Evolutionary conservation across 768 basidiomycete genomes (phyloP).

Genomic region (Pseudohyphozyma bogoriensis): DNA sequence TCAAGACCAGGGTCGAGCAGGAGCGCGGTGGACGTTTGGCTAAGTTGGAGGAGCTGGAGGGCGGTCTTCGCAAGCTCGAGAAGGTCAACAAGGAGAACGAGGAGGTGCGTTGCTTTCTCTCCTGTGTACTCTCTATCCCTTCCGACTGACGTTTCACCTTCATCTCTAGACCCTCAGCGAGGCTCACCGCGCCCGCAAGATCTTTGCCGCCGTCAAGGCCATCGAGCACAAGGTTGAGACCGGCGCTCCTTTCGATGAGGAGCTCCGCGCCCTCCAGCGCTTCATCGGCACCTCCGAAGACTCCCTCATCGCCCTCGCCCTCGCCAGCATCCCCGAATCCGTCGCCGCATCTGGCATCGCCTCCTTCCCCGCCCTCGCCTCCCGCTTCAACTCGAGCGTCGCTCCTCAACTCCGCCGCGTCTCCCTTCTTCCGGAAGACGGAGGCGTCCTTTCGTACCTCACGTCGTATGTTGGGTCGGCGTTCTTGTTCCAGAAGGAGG

Average conservation of each 20-base stretch:
- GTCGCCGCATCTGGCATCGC: conserved; percentile 49
- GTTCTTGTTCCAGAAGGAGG: conserved; percentile 68
- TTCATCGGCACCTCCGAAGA: conserved; percentile 40
- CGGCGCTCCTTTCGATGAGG: conserved; percentile 74
- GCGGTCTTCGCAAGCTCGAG: conserved; percentile 81
- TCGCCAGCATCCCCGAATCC: conserved; percentile 44
- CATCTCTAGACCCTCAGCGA: conserved; percentile 52
- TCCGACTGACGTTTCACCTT: not conserved
- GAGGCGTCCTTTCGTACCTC: conserved; percentile 75
- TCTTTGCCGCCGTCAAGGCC: conserved; percentile 87
- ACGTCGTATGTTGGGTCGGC: conserved; percentile 66
- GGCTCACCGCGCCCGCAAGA: conserved; percentile 77
- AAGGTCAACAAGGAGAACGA: conserved; percentile 77
- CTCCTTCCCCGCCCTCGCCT: conserved; percentile 74
- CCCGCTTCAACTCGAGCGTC: conserved; percentile 81
- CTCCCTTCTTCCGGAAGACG: conserved; percentile 87
- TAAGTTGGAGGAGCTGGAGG: conserved; percentile 85
- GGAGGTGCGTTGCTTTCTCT: conserved; percentile 32
- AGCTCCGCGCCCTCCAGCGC: conserved; percentile 71
- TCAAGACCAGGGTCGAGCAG: conserved; percentile 90
- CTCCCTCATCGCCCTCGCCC: conserved; percentile 57
- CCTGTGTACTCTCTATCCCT: conserved; percentile 29
- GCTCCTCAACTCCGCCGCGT: conserved; percentile 73
- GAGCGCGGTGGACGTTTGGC: conserved; percentile 92
- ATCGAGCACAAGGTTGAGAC: conserved; percentile 32